These are phyloP conservation scores for Saccharomycopsis hybrid DNA, from an alignment of 1,139 yeast species.

Conservation along the genomic window DNA sequence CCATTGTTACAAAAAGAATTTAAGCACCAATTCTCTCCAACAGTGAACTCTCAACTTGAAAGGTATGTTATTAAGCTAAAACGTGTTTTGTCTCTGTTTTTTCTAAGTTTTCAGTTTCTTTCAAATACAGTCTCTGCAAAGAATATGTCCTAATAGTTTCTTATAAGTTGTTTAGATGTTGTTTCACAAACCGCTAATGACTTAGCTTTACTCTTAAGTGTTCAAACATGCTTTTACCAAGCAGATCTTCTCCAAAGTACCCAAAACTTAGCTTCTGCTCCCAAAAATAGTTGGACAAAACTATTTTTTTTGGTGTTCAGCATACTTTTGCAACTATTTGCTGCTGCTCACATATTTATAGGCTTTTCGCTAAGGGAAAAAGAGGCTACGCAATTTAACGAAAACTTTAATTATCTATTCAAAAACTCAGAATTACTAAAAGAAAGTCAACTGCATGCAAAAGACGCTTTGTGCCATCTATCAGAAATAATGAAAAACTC, in stretches of 20 bases:
- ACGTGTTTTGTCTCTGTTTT: neutral
- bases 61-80: slow-evolving; percentile 1
- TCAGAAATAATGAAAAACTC: too few relatives aligned
- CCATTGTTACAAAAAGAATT: slow-evolving; percentile 21
- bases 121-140: too few relatives aligned
- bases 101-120: neutral
- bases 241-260: slow-evolving; percentile 24
- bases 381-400: neutral
- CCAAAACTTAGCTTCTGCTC: slow-evolving; percentile 9
- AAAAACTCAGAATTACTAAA: neutral
- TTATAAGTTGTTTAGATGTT: slow-evolving; percentile 24
- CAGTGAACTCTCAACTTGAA: neutral
- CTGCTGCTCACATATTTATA: slow-evolving; percentile 22
- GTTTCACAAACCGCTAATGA: slow-evolving; percentile 25
- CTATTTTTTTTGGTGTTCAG: slow-evolving; percentile 21
- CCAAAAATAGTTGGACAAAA: slow-evolving; percentile 19
- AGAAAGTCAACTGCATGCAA: neutral
- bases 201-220: slow-evolving; percentile 25
- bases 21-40: neutral
- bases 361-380: neutral
- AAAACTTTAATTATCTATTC: too few relatives aligned
- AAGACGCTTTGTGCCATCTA: too few relatives aligned
- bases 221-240: slow-evolving; percentile 29
- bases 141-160: slow-evolving; percentile 1
- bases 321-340: slow-evolving; percentile 23